Conservation (phyloP, 805 yeast species). For the Barnettozyma populi region DNA sequence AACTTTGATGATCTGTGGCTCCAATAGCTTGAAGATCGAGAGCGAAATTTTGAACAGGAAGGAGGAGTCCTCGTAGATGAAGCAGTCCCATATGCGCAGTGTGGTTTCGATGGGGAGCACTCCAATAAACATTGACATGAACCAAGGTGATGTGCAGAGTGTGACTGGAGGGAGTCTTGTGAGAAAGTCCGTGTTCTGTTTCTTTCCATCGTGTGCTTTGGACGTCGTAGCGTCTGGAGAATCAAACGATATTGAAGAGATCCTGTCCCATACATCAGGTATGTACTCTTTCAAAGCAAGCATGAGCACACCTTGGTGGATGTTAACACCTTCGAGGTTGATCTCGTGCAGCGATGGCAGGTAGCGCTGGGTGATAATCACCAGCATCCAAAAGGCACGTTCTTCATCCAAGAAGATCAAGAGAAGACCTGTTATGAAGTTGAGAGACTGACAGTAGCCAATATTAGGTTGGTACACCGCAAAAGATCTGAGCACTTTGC, state of each 20-base stretch:
- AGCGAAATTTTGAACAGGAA: constrained; percentile 78
- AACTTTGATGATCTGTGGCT: constrained; percentile 48
- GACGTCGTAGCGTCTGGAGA: not conserved
- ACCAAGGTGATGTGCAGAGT: constrained; percentile 94
- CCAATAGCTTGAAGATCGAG: constrained; percentile 71
- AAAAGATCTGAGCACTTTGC: constrained; percentile 80
- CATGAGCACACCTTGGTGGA: constrained; percentile 93
- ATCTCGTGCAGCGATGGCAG: constrained; percentile 90
- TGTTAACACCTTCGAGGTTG: constrained; percentile 86
- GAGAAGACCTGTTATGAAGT: constrained; percentile 84
- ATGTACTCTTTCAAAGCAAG: constrained; percentile 77
- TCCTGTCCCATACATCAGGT: constrained; percentile 70
- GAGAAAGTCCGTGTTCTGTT: constrained; percentile 43
- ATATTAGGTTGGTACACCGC: constrained; percentile 81
- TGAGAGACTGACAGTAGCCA: constrained; percentile 94
- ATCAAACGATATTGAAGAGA: constrained; percentile 32
- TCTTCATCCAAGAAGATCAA: constrained; percentile 87
- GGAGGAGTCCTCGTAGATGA: constrained; percentile 89
- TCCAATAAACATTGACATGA: constrained; percentile 94
- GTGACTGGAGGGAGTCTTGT: constrained; percentile 84
- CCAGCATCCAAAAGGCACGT: constrained; percentile 91
- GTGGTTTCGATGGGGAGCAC: constrained; percentile 84
- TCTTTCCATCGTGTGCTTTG: constrained; percentile 13
- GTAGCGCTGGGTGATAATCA: constrained; percentile 76
- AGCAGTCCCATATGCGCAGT: constrained; percentile 88